Base-by-base conservation (phyloP, 2,329 filamentous ascomycete species). In the Apiospora malaysiana region DNA sequence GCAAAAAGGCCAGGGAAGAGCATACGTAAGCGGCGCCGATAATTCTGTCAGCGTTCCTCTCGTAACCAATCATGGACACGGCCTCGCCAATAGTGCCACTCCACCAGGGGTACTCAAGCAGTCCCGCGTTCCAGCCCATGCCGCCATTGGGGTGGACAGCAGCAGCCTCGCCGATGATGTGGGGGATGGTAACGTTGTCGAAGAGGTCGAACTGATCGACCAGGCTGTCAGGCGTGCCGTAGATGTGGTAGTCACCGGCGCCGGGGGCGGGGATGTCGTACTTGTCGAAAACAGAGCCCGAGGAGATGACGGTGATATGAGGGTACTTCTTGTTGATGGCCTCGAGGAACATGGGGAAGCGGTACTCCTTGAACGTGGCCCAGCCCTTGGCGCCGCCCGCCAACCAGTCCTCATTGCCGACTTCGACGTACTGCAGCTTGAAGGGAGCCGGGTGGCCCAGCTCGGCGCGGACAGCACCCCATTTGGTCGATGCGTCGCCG, bases 321-420 rank as follows among this genome's bases (percentile, higher is more conserved):
- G 89, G 88, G 73, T 91, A 90, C 8, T 80, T 82, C 42, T 81
- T 81, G 63, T 82, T 84, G 79, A 92, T 89, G 21, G 89, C 90
- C 49, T 89, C 79, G 72, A 90, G 83, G 79, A 92, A 90, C 74
- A 85, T 81, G 5, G 84, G 82, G 77, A 91, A 91, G 4, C 90
- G 86, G 74, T 87, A 87, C 71, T 87, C 84, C 68, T 85, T 83
- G 75, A 85, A 87, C 7, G 85, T 83, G 1, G 83, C 79, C 77
- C 83, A 86, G 5, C 86, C 83, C 0, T 76, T 75, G 1, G 84
- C 82, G 6, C 85, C 86, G 4, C 84, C 84, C 37, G 83, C 85
- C 4, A 91, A 85, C 82, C 87, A 88, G 75, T 93, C 91, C 77
- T 93, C 91, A 77, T 93, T 92, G 71, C 91, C 91, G 59, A 92